phyloP scores from a whole-genome alignment of 495 filamentous ascomycete species.

The Penicillium samsonianum region DNA sequence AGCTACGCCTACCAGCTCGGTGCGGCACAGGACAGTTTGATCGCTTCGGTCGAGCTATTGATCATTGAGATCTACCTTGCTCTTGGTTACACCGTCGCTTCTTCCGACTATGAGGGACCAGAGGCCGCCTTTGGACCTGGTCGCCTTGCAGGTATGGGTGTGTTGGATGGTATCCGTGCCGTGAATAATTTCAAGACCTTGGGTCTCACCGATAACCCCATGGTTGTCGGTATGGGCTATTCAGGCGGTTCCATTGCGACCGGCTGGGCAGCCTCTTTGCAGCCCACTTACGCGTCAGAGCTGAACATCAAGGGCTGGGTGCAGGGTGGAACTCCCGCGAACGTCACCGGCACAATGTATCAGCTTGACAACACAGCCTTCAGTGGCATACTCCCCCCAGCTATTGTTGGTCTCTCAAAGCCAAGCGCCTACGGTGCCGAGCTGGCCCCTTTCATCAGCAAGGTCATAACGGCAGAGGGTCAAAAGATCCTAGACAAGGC shows the following conservation, averaged over 20 bases:
- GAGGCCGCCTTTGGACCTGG: constrained; percentile 36
- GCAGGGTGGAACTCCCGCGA: constrained; percentile 48
- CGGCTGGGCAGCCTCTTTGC: constrained; percentile 55
- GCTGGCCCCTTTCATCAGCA: constrained; percentile 28
- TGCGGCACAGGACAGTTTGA: constrained; percentile 28
- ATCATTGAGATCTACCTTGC: constrained; percentile 32
- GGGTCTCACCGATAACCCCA: constrained; percentile 26
- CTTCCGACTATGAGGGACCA: constrained; percentile 39
- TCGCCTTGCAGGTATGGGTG: constrained; percentile 36
- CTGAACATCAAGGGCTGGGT: constrained; percentile 51
- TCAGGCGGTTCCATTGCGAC: constrained; percentile 58
- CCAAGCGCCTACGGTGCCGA: constrained; percentile 36
- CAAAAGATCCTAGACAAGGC: constrained; percentile 18
- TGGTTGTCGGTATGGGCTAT: constrained; percentile 48
- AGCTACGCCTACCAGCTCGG: constrained; percentile 37
- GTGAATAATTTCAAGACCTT: constrained; percentile 29
- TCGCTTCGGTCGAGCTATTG: constrained; percentile 32
- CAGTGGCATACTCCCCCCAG: constrained; percentile 34
- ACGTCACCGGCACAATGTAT: constrained; percentile 35
- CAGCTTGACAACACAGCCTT: constrained; percentile 30
- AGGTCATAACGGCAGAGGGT: constrained; percentile 27
- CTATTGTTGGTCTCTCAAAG: constrained; percentile 29
- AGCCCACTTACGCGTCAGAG: constrained; percentile 54
- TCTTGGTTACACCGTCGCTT: constrained; percentile 35
- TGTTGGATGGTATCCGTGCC: constrained; percentile 39